Conservation (phyloP, 164 flowering plant species). For the Vitis riparia region DNA sequence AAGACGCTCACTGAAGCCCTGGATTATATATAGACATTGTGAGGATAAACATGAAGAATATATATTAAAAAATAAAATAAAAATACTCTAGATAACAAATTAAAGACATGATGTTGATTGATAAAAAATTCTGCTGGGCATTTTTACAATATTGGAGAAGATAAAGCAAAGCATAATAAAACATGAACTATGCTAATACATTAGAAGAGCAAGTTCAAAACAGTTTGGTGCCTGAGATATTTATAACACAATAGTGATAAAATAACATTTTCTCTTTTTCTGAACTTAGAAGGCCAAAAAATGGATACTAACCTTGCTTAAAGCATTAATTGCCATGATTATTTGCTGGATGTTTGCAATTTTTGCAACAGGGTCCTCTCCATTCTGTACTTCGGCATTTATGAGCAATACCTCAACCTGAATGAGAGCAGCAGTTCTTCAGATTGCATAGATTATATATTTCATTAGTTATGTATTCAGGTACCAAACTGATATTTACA, state of each 20-base stretch:
- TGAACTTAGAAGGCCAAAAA: background rate
- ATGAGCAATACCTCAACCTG: conserved; percentile 73
- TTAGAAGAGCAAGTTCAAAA: too few species aligned
- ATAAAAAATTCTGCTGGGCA: too few species aligned
- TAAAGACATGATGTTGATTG: too few species aligned
- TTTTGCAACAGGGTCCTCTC: conserved; percentile 54
- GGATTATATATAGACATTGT: conserved; percentile 10
- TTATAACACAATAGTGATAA: too few species aligned
- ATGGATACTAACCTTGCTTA: conserved; percentile 77
- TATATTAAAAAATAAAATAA: too few species aligned
- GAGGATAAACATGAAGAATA: background rate
- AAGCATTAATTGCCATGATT: conserved; percentile 86
- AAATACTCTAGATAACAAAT: too few species aligned
- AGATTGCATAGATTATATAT: conserved; percentile 6
- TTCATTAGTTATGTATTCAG: background rate
- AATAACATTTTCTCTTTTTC: too few species aligned
- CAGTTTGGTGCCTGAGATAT: too few species aligned
- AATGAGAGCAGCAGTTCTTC: conserved; percentile 7
- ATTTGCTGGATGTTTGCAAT: conserved; percentile 71
- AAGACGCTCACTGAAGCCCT: conserved; percentile 98
- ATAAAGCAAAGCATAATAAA: too few species aligned
- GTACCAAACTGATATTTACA: background rate
- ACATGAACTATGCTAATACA: too few species aligned
- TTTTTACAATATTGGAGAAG: too few species aligned
- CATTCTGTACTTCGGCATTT: conserved; percentile 46